Evolutionary conservation across 2,329 filamentous ascomycete species (phyloP).

Genomic region (Aspergillus brasiliensis): DNA sequence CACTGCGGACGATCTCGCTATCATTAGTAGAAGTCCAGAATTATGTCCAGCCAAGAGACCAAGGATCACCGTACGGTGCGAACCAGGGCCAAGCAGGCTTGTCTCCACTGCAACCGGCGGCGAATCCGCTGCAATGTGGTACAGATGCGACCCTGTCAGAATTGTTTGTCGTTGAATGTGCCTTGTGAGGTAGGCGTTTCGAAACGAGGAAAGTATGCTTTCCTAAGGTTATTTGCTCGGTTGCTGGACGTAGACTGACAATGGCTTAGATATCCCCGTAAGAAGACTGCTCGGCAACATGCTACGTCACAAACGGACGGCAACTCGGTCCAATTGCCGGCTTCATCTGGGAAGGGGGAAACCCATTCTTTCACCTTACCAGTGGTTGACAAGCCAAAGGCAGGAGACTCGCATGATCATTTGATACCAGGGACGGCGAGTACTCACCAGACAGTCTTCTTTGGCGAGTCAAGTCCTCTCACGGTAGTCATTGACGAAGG

Average conservation of each 20-base stretch:
- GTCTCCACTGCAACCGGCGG: slow-evolving; percentile 48
- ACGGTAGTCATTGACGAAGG: slow-evolving; percentile 52
- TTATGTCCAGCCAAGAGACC: not conserved
- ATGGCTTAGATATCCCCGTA: slow-evolving; percentile 23
- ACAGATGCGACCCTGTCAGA: slow-evolving; percentile 47
- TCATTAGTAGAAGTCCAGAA: not conserved
- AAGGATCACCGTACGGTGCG: not conserved
- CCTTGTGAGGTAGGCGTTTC: slow-evolving; percentile 47
- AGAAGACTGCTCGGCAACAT: slow-evolving; percentile 16
- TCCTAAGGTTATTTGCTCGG: slow-evolving; percentile 4
- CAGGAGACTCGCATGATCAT: not conserved
- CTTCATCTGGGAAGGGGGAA: not conserved
- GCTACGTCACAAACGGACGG: not conserved
- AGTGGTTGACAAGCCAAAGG: not conserved
- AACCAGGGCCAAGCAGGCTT: slow-evolving; percentile 47
- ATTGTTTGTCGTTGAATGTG: slow-evolving; percentile 41
- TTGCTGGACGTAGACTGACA: not conserved
- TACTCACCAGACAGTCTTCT: slow-evolving; percentile 39
- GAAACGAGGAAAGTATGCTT: slow-evolving; percentile 45
- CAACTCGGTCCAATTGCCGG: not conserved
- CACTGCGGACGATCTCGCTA: too few species aligned
- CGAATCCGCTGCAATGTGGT: slow-evolving; percentile 52
- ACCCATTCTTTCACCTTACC: too few species aligned
- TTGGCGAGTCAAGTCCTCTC: slow-evolving; percentile 53
- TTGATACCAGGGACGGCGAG: not conserved